Evolutionary conservation across 306 rosid species (phyloP).

Genomic region (Fragaria iinumae): DNA sequence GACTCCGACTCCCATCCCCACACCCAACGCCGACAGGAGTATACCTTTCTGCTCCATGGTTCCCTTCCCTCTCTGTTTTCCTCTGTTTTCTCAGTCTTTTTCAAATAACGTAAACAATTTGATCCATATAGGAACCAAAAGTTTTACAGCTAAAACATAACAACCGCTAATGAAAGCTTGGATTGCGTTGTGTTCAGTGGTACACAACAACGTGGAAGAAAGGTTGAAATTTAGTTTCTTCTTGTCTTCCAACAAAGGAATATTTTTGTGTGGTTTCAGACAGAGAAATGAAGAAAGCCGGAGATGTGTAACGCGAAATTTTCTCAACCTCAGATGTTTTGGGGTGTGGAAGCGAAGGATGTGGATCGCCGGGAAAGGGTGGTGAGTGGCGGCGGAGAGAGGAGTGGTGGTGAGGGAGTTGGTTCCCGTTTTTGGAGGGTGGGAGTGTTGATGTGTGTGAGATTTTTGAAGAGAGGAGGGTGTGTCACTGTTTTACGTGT

Average conservation of each 20-base stretch:
- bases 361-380: not conserved
- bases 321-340: constrained; percentile 10
- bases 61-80: not conserved
- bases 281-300: constrained; percentile 11
- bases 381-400: constrained; percentile 24
- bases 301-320: not conserved
- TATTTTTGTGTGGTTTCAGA: constrained; percentile 2
- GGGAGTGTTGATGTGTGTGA: constrained; percentile 4
- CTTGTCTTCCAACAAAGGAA: not conserved
- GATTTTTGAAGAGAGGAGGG: constrained; percentile 27
- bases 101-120: not conserved
- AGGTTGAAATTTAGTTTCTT: not conserved
- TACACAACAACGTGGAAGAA: not conserved
- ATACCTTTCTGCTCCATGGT: constrained; percentile 75
- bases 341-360: not conserved
- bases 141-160: not conserved
- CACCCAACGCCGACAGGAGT: constrained; percentile 75
- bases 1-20: constrained; percentile 88
- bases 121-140: not conserved
- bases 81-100: not conserved
- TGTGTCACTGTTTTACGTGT: constrained; percentile 46
- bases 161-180: not conserved
- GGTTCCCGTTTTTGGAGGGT: constrained; percentile 41
- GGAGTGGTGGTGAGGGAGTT: constrained; percentile 4
- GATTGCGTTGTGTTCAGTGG: not conserved